Base-by-base conservation (phyloP, 2,329 filamentous ascomycete species). In the Penicillium corylophilum region DNA sequence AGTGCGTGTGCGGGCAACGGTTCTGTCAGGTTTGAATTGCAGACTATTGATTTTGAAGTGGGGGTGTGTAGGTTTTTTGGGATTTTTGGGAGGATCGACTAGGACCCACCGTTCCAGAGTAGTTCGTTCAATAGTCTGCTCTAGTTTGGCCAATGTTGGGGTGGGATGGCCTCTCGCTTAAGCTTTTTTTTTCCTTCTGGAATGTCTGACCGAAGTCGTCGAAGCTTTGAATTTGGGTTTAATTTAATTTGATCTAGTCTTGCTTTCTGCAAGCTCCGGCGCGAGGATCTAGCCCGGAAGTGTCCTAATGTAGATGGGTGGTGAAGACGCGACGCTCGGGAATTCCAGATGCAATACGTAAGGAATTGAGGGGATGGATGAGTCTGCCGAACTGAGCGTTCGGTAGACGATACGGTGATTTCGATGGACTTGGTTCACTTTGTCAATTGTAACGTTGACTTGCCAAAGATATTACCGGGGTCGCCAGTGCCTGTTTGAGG, bases 1-100 rank as follows among this genome's bases (percentile, higher is more conserved):
- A 10, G 28, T 42, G 41, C 20, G 18, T 31, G 39, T 54, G 22
- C 31, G 22, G 31, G 28, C 44, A 48, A 51, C 24, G 35, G 24
- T 36, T 38, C 36, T 44, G 43, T 39, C 43, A 47, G 29, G 20
- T 35, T 39, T 42, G 35, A 28, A 26, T 44, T 29, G 23, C 26
- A 33, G 29, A 54, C 59, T 62, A 62, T 60, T 59, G 57, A 60
- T 53, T 59, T 28, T 46, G 9, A 10, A 9, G 26, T 28, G 26
- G 26, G 26, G 24, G 26, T 48, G 29, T 48, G 24, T 24, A n/a
- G 20, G 23, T 36, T 28, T 29, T 45, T 48, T 29, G 33, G 36
- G 44, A 12, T 33, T 50, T 35, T 38, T 44, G 48, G 22, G 24
- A 44, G 39, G 57, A 61, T 61, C 57, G 51, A 41, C 57, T 38